Evolutionary conservation across 148 eudicot genomes (phyloP).

Genomic region (Camellia granthamiana): DNA sequence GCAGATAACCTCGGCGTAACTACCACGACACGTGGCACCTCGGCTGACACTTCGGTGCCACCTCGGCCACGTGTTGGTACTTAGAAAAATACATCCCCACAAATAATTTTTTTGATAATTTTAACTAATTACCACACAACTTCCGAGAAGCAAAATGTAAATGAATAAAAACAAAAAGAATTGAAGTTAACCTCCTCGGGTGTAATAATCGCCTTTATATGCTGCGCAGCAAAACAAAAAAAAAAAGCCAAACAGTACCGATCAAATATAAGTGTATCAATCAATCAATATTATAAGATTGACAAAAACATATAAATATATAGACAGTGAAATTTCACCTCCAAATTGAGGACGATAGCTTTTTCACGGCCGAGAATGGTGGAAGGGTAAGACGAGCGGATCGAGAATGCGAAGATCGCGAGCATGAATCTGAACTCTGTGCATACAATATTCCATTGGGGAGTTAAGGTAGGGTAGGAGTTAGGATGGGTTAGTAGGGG

Average conservation of each 20-base stretch:
- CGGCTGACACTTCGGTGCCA: too few species aligned
- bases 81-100: too few species aligned
- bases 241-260: conserved; percentile 8
- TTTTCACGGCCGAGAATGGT: conserved; percentile 83
- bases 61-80: too few species aligned
- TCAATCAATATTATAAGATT: too few species aligned
- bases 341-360: conserved; percentile 80
- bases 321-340: conserved; percentile 28
- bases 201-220: conserved; percentile 80
- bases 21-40: too few species aligned
- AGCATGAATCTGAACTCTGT: conserved; percentile 77
- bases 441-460: conserved; percentile 32
- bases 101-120: too few species aligned
- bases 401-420: conserved; percentile 89
- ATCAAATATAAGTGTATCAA: neutral
- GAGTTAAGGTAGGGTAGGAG: too few species aligned
- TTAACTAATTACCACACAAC: too few species aligned
- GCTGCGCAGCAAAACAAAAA: conserved; percentile 41
- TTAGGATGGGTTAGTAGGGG: too few species aligned
- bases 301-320: too few species aligned
- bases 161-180: neutral
- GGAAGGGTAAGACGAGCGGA: conserved; percentile 73
- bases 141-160: too few species aligned
- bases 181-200: conserved; percentile 60
- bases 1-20: too few species aligned